phyloP scores from a whole-genome alignment of 495 filamentous ascomycete species.

The Aspergillus heteromorphus region DNA sequence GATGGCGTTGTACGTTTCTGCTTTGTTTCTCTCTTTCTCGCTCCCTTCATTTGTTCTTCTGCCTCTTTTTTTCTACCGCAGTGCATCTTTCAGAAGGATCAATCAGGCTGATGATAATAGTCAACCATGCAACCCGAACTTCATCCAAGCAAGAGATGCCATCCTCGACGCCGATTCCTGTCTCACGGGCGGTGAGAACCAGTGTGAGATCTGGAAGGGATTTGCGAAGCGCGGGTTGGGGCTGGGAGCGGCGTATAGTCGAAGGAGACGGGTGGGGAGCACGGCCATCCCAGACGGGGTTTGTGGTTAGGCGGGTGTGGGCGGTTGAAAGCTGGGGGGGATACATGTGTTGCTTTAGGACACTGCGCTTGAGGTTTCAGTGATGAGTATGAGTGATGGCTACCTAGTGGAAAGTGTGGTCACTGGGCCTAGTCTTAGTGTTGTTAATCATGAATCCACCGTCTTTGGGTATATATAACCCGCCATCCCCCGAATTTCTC shows the following conservation, averaged over 20 bases:
- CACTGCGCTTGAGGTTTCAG: too few relatives aligned
- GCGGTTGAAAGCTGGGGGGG: neutral
- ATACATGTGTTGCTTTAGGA: neutral
- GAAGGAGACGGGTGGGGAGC: neutral
- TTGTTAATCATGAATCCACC: too few relatives aligned
- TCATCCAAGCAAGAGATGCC: conserved; percentile 44
- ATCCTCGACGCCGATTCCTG: conserved; percentile 48
- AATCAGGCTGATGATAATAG: neutral
- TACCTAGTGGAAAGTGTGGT: too few relatives aligned
- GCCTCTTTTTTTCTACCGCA: too few relatives aligned
- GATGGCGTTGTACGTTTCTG: conserved; percentile 35
- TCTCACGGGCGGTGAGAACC: conserved; percentile 46
- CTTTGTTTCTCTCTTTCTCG: too few relatives aligned
- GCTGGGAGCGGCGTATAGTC: neutral
- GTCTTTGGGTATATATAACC: too few relatives aligned
- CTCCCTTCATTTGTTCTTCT: too few relatives aligned
- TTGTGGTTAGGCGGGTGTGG: neutral
- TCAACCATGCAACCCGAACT: conserved; percentile 50
- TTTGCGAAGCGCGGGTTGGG: conserved; percentile 50
- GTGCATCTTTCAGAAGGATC: too few relatives aligned
- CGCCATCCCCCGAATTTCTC: too few relatives aligned
- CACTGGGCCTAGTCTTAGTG: too few relatives aligned
- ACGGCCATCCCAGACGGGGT: neutral
- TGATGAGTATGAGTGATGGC: too few relatives aligned
- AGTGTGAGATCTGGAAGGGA: conserved; percentile 48